Percentiles rank a stretch among this genome's conserved stretches.
These are phyloP conservation scores for Fragosphaeria purpurea DNA, from an alignment of 2,329 filamentous ascomycete species.

Conservation along the genomic window DNA sequence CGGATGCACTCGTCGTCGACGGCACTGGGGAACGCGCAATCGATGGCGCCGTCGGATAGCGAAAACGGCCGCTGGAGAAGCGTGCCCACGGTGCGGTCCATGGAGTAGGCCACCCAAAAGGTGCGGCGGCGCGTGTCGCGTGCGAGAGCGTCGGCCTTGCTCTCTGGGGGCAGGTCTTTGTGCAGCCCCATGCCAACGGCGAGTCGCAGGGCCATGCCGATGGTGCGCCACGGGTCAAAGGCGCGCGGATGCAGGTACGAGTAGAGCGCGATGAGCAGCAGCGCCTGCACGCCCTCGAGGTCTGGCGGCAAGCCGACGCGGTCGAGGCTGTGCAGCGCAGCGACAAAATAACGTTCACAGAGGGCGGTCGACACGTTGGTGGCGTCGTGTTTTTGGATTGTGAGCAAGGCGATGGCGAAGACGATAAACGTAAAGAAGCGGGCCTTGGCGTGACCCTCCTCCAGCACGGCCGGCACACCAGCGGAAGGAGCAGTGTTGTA, in stretches of 20 bases:
- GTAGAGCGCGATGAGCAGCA: constrained; percentile 6
- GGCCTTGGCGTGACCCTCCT: not conserved
- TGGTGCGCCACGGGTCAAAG: constrained; percentile 1
- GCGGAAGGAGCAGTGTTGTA: no score
- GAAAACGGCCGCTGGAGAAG: not conserved
- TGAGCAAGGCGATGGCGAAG: constrained; percentile 5
- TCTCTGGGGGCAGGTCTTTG: constrained; percentile 3
- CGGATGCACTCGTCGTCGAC: no score
- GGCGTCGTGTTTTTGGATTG: constrained; percentile 4
- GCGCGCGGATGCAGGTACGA: constrained; percentile 5
- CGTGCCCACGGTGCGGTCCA: constrained; percentile 6
- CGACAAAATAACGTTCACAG: not conserved
- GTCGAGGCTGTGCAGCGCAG: constrained; percentile 1
- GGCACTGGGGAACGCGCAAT: no score
- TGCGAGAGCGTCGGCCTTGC: not conserved
- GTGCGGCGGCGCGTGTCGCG: constrained; percentile 5
- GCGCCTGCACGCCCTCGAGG: constrained; percentile 9
- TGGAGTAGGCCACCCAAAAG: constrained; percentile 10
- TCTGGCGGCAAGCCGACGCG: constrained; percentile 1
- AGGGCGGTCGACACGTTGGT: not conserved
- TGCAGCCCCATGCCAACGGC: constrained; percentile 6
- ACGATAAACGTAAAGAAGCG: constrained; percentile 8
- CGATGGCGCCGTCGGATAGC: constrained; percentile 5
- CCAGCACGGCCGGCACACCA: no score
- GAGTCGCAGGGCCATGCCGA: constrained; percentile 7